Evolutionary conservation across 495 filamentous ascomycete genomes (phyloP).

Genomic region (Aspergillus affinis): DNA sequence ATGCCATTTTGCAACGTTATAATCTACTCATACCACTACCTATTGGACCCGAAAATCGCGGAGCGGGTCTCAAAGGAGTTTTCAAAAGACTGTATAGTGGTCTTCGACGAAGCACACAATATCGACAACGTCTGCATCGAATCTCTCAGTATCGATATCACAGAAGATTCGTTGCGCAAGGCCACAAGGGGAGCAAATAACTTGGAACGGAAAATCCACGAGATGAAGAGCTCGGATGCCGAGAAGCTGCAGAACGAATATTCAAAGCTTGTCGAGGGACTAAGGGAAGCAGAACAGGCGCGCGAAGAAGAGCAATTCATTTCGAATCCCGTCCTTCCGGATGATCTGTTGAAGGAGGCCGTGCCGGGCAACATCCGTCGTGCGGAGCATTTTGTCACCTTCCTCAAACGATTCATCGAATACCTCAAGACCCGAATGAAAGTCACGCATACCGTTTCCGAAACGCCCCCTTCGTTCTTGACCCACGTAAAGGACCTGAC

Average conservation of each 20-base stretch:
- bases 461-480: conserved; percentile 92
- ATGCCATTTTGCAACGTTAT: conserved; percentile 99
- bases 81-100: conserved; percentile 97
- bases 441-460: conserved; percentile 92
- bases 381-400: conserved; percentile 94
- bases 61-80: conserved; percentile 95
- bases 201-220: conserved; percentile 81
- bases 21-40: conserved; percentile 98
- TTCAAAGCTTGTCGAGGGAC: conserved; percentile 88
- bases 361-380: conserved; percentile 95
- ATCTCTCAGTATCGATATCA: conserved; percentile 92
- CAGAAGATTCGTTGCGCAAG: conserved; percentile 86
- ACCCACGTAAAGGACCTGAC: conserved; percentile 92
- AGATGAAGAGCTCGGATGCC: conserved; percentile 91
- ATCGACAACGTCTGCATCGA: conserved; percentile 99
- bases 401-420: conserved; percentile 94
- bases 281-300: conserved; percentile 82
- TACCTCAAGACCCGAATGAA: conserved; percentile 99
- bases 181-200: conserved; percentile 87
- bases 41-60: conserved; percentile 96
- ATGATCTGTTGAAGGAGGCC: conserved; percentile 65
- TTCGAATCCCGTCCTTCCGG: conserved; percentile 68
- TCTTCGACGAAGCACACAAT: conserved; percentile 98
- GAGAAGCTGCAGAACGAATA: conserved; percentile 95
- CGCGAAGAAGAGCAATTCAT: conserved; percentile 95